These are phyloP conservation scores for Chrysoporthe austroafricana DNA, from an alignment of 2,329 filamentous ascomycete species.

Conservation along the genomic window DNA sequence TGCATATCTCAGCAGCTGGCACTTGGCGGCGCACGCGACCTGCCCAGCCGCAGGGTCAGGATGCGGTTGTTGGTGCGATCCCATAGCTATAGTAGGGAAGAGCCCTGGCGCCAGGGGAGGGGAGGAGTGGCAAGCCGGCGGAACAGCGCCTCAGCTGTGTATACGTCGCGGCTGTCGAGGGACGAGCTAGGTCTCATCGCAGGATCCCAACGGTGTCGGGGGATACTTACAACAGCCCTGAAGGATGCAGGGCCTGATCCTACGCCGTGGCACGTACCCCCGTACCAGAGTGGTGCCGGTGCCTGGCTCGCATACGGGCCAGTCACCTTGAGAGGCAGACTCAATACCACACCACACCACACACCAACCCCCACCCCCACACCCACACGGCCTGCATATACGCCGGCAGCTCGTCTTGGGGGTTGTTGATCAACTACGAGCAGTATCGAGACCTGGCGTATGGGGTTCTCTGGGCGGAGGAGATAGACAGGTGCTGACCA, in stretches of 20 bases:
- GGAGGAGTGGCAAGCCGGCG: no score
- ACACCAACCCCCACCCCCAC: neutral
- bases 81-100: no score
- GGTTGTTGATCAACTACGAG: neutral
- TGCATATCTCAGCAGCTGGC: neutral
- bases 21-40: neutral
- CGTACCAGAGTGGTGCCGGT: neutral
- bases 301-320: conserved; percentile 6
- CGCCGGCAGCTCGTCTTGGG: neutral
- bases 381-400: neutral
- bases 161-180: neutral
- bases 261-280: neutral
- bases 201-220: neutral
- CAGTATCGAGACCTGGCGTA: neutral
- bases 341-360: neutral
- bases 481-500: neutral
- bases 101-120: no score
- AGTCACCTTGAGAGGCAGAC: neutral
- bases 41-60: neutral
- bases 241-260: neutral
- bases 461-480: neutral
- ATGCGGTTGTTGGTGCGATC: neutral
- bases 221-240: neutral
- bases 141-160: neutral
- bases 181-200: neutral